phyloP scores from a whole-genome alignment of 805 yeast species.

The Cyberlindnera euphorbiae region DNA sequence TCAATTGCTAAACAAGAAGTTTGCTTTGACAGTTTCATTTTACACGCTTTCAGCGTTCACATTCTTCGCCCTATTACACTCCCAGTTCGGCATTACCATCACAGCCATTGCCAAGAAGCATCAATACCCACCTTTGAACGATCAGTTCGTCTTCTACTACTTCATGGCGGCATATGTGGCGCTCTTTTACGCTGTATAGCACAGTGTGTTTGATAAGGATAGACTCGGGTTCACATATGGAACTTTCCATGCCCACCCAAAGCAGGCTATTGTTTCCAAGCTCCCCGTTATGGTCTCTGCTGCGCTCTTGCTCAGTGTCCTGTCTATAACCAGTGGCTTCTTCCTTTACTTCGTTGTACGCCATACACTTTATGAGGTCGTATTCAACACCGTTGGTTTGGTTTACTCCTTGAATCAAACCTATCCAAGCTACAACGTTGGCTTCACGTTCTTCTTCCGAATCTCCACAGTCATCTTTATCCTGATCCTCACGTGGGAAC shows the following conservation, averaged over 20 bases:
- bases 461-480: constrained; percentile 32
- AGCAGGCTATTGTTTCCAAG: constrained; percentile 26
- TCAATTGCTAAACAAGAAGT: constrained; percentile 23
- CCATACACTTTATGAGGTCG: constrained; percentile 36
- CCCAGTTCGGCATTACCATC: constrained; percentile 21
- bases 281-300: constrained; percentile 33
- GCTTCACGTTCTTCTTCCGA: constrained; percentile 29
- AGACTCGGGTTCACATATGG: constrained; percentile 43
- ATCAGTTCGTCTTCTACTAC: constrained; percentile 45
- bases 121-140: constrained; percentile 38
- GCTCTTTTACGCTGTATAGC: constrained; percentile 44
- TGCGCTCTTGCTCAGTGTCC: constrained; percentile 30
- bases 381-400: constrained; percentile 29
- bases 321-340: constrained; percentile 32
- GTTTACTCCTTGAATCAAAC: constrained; percentile 34
- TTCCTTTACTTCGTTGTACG: constrained; percentile 38
- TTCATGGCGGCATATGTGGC: constrained; percentile 39
- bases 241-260: constrained; percentile 35
- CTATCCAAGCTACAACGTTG: constrained; percentile 36
- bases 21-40: constrained; percentile 16
- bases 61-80: constrained; percentile 23
- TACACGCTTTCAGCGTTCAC: constrained; percentile 23
- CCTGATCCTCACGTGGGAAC: constrained; percentile 46
- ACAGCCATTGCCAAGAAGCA: constrained; percentile 32
- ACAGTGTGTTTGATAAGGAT: constrained; percentile 49